Conservation (phyloP, 164 flowering plant species). For the Akebia trifoliata region DNA sequence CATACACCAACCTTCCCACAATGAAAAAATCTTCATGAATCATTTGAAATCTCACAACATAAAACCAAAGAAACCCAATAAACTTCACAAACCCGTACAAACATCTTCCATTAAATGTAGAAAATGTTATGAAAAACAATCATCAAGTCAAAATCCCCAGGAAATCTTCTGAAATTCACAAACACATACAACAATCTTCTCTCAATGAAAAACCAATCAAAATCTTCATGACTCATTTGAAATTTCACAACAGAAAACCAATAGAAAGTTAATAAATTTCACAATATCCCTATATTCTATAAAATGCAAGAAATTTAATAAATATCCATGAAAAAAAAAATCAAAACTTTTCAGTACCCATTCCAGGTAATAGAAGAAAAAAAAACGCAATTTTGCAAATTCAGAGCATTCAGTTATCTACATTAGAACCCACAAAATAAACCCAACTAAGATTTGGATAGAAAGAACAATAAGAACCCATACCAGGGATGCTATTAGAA, state of each 20-base stretch:
- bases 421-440: not conserved
- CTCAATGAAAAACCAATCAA: not conserved
- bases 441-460: not conserved
- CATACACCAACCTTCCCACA: too few species aligned
- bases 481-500: conserved; percentile 32
- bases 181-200: not conserved
- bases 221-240: not conserved
- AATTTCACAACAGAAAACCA: not conserved
- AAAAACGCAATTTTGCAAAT: not conserved
- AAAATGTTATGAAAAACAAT: too few species aligned
- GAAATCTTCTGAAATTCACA: not conserved
- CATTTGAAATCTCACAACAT: too few species aligned
- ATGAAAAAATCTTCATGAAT: too few species aligned
- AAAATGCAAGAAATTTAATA: not conserved
- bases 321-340: not conserved
- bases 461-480: not conserved
- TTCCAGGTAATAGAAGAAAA: not conserved
- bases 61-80: too few species aligned
- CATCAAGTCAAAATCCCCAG: too few species aligned
- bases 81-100: too few species aligned
- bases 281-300: not conserved
- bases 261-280: not conserved
- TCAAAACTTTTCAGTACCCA: conserved; percentile 2
- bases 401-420: not conserved
- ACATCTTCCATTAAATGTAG: too few species aligned